Evolutionary conservation across 2,329 filamentous ascomycete genomes (phyloP).

Genomic region (Aspergillus brunneoviolaceus): DNA sequence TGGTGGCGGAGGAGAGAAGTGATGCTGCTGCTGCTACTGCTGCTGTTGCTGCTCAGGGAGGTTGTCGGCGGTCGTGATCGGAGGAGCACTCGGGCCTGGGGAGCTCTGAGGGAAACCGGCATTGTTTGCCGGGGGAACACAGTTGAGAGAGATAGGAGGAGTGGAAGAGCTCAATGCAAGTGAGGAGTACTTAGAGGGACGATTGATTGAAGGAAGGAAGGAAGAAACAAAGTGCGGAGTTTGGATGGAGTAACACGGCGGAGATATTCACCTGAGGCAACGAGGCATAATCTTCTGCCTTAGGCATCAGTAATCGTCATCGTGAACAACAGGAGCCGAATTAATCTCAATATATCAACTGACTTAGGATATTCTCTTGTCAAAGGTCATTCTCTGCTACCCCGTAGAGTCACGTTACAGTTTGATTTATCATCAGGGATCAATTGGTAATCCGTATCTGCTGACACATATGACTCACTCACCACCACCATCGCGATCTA

Average conservation of each 20-base stretch:
- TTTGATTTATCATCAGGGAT: no score
- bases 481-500: background rate
- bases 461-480: background rate
- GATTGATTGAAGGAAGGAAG: background rate
- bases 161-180: background rate
- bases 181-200: no score
- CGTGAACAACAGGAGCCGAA: background rate
- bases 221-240: no score
- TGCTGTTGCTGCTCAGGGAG: background rate
- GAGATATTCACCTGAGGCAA: no score
- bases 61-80: background rate
- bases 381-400: no score
- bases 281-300: background rate
- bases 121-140: constrained; percentile 2
- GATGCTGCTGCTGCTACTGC: background rate
- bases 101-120: constrained; percentile 11
- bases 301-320: background rate
- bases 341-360: no score
- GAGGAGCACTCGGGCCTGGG: constrained; percentile 8
- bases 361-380: no score
- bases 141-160: background rate
- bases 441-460: no score
- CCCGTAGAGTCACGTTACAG: no score
- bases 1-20: background rate
- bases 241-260: no score